A percentile compares a stretch with the other conserved stretches of the same genome.
Conservation (phyloP, 805 yeast genomes). For the Wickerhamiella galacta region DNA sequence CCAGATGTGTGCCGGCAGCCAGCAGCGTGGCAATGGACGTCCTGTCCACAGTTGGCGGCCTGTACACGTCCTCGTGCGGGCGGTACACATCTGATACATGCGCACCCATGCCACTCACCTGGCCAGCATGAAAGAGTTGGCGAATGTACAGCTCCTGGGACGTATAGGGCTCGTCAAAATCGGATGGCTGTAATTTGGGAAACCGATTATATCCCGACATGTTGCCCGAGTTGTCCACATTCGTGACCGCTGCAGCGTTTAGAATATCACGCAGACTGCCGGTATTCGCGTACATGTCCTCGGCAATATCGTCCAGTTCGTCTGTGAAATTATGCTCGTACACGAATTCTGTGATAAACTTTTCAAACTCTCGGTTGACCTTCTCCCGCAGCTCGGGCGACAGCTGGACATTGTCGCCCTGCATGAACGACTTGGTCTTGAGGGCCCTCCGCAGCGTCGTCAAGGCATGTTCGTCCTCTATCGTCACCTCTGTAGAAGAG, state of each 20-base stretch:
- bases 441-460: conserved; percentile 8
- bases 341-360: conserved; percentile 17
- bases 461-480: conserved; percentile 5
- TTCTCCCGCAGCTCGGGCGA: conserved; percentile 18
- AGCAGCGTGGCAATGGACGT: conserved; percentile 52
- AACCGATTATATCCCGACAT: conserved; percentile 21
- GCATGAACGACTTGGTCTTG: conserved; percentile 9
- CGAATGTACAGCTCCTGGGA: conserved; percentile 63
- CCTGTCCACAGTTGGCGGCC: conserved; percentile 41
- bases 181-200: conserved; percentile 50
- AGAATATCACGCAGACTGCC: conserved; percentile 6
- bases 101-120: conserved; percentile 48
- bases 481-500: neutral
- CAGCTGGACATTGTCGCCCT: conserved; percentile 13
- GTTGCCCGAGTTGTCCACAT: conserved; percentile 8
- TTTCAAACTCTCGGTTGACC: conserved; percentile 17
- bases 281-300: conserved; percentile 8
- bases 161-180: conserved; percentile 49
- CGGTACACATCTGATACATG: conserved; percentile 41
- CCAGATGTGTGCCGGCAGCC: conserved; percentile 90
- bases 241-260: neutral
- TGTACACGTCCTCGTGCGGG: conserved; percentile 48
- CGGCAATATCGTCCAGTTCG: conserved; percentile 12
- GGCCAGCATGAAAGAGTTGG: conserved; percentile 42
- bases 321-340: conserved; percentile 15